Base-by-base conservation (phyloP, 78 protist genomes). In the Dictyostelium purpureum region DNA sequence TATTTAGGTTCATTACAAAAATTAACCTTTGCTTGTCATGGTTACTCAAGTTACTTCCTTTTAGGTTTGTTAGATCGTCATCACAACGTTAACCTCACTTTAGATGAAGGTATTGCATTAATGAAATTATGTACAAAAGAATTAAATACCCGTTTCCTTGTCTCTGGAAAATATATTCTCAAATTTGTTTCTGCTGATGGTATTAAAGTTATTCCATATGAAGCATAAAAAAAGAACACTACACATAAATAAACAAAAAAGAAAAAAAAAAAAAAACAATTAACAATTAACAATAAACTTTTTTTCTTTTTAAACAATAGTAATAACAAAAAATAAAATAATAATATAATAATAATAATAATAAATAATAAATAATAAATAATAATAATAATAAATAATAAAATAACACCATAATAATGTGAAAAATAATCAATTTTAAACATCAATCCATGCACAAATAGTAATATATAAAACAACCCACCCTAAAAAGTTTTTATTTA, bases 11-110 rank as follows among this genome's bases (percentile, higher is more conserved):
- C 96, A 9, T 67, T 94, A 85, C 85, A 57, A 47, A 88, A 96
- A 43, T 57, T 94, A 26, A 76, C 76, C 28, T 96, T 79, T 73
- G 97, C 70, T 33, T 91, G 96, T 38, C 97, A 96, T 66, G 97
- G 97, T 21, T 96, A 96, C 71, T 79, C 95, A 7, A 66, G 89
- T 6, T 79, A 87, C 71, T 96, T 96, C 43, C 57, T 82, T 6
- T 59, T 90, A 45, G 80, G 94, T 76, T 40, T 94, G 6, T 49
- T 96, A 57, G 97, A 96, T 89, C 65, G 92, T 66, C 80, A 88
- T 26, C 89, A 77, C 63, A 43, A 95, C 21, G 35, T 26, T 19
- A 82, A 63, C 24, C 38, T 96, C 45, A 45, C 96, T 14, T 6
- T 47, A 4, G 96, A 93, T 35, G 93, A 96, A 45, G 95, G 89